A percentile compares a stretch with the other conserved stretches of the same genome.
phyloP scores from a whole-genome alignment of 2,329 filamentous ascomycete species.

The Aspergillus pseudoglaucus region DNA sequence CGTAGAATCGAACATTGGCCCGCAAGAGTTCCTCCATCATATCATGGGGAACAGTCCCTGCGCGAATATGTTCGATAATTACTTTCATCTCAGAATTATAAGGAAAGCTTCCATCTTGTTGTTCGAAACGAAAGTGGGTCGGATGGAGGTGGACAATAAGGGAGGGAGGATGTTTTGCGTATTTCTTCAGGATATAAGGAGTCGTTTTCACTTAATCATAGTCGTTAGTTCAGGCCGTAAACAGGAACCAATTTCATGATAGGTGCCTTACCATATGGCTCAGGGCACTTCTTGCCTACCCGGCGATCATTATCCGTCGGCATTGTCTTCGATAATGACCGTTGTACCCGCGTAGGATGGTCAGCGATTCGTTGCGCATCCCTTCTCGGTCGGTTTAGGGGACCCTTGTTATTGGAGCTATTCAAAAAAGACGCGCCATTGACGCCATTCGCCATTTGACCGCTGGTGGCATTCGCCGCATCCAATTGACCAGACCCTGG shows the following conservation, averaged over 20 bases:
- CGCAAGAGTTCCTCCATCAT: constrained; percentile 71
- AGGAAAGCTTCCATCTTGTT: constrained; percentile 84
- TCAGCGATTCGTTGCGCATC: constrained; percentile 45
- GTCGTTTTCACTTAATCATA: constrained; percentile 59
- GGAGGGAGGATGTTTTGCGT: constrained; percentile 66
- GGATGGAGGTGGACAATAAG: constrained; percentile 79
- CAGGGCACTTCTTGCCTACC: constrained; percentile 32
- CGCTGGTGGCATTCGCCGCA: constrained; percentile 33
- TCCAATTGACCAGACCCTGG: constrained; percentile 50
- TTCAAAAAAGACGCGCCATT: constrained; percentile 23
- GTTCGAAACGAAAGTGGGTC: constrained; percentile 84
- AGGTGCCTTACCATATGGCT: constrained; percentile 39
- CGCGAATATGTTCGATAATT: constrained; percentile 68
- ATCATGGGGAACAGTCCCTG: constrained; percentile 79
- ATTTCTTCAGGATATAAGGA: constrained; percentile 76
- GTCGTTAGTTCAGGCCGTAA: constrained; percentile 11
- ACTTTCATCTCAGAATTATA: constrained; percentile 90
- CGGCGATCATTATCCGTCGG: constrained; percentile 28
- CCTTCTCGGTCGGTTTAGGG: constrained; percentile 50
- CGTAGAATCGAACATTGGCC: constrained; percentile 74
- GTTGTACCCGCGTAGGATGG: constrained; percentile 24
- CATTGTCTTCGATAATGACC: constrained; percentile 27
- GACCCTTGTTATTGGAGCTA: constrained; percentile 18
- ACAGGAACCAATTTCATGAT: not conserved
- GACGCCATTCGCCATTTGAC: constrained; percentile 40